phyloP scores from a whole-genome alignment of 2,329 filamentous ascomycete species.

The Monilinia laxa region DNA sequence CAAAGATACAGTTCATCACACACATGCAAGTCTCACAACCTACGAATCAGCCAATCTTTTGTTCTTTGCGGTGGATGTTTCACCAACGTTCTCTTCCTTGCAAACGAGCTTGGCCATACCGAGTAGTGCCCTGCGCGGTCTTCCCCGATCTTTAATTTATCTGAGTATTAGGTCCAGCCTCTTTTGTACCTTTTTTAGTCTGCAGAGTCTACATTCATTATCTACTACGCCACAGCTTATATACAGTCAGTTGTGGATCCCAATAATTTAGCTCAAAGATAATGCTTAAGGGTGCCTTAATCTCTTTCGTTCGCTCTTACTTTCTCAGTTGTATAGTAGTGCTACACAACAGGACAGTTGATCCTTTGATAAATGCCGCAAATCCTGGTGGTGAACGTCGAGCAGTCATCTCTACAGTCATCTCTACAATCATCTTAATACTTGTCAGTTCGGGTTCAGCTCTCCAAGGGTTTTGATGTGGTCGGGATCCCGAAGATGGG shows the following conservation, averaged over 20 bases:
- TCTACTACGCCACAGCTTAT: constrained; percentile 7
- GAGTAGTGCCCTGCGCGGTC: background rate
- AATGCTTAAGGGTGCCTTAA: background rate
- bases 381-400: background rate
- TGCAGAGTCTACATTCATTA: background rate
- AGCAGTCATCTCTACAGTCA: background rate
- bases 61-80: background rate
- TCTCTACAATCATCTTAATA: background rate
- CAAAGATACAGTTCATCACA: constrained; percentile 14
- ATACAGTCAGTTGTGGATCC: background rate
- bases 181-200: background rate
- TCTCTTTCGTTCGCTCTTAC: background rate
- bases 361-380: constrained; percentile 11
- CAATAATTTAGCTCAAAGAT: background rate
- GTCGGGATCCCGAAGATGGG: background rate
- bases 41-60: background rate
- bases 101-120: constrained; percentile 12
- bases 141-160: background rate
- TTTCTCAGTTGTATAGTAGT: background rate
- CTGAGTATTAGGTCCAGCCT: background rate
- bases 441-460: background rate
- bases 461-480: too few relatives aligned
- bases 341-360: background rate
- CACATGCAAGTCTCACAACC: constrained; percentile 13
- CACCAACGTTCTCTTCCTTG: background rate